Conservation (phyloP, 2,329 filamentous ascomycete species). For the Fusarium metavorans region DNA sequence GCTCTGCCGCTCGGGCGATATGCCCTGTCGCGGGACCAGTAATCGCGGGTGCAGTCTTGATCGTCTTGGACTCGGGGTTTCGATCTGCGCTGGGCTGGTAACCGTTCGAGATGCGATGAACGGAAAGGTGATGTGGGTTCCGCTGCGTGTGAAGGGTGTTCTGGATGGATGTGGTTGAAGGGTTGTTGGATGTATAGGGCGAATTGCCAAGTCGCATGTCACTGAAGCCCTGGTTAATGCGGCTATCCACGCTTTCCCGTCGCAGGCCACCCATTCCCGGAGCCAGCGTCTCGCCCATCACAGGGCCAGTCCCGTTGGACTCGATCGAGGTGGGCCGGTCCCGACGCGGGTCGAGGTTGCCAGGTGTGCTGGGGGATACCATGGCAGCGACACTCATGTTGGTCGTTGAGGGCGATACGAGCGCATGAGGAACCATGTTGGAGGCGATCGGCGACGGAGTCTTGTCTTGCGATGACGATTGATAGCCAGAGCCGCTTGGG, state of each 20-base stretch:
- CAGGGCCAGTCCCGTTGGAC: slow-evolving; percentile 46
- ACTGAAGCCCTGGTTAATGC: slow-evolving; percentile 78
- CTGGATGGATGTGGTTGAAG: slow-evolving; percentile 80
- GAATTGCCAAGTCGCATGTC: slow-evolving; percentile 75
- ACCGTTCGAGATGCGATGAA: slow-evolving; percentile 73
- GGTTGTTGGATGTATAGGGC: slow-evolving; percentile 82
- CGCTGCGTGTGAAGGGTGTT: slow-evolving; percentile 76
- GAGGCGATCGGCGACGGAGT: slow-evolving; percentile 70
- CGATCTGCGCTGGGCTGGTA: slow-evolving; percentile 72
- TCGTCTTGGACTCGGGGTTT: slow-evolving; percentile 66
- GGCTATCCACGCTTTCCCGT: slow-evolving; percentile 83
- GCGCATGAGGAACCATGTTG: slow-evolving; percentile 63
- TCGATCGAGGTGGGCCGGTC: slow-evolving; percentile 56
- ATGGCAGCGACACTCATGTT: slow-evolving; percentile 76
- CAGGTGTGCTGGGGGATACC: slow-evolving; percentile 69
- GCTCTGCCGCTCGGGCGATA: slow-evolving; percentile 79
- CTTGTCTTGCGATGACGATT: slow-evolving; percentile 67
- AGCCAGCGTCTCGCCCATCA: slow-evolving; percentile 52
- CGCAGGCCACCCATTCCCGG: slow-evolving; percentile 63
- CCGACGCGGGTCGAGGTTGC: slow-evolving; percentile 56
- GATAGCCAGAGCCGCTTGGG: slow-evolving; percentile 61
- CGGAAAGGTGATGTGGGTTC: slow-evolving; percentile 67
- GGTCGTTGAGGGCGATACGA: slow-evolving; percentile 67
- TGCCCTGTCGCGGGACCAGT: slow-evolving; percentile 75
- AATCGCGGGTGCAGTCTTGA: slow-evolving; percentile 80